Evolutionary conservation across 148 eudicot genomes (phyloP), one percentile per base, ranked within the genome.

Genomic region (Camellia lanceoleosa): DNA sequence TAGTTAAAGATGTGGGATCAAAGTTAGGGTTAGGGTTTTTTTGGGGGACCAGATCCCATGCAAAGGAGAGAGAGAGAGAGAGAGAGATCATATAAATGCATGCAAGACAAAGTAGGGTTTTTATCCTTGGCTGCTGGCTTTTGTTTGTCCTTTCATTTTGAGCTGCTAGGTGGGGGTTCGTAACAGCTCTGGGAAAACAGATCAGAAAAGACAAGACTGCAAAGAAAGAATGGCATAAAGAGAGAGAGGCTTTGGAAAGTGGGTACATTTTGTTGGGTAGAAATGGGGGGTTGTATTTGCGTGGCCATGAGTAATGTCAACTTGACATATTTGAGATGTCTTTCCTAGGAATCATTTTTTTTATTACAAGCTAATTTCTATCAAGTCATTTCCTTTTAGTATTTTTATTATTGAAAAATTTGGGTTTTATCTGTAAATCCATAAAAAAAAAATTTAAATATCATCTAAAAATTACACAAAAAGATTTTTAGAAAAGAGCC

Each of bases 71-170:
- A 68, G 71, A 30, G 5, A 58, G 43, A 68, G 71, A 30, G 5
- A 58, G 43, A 23, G 73, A 38, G 77, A 44, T 11, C 80, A 65
- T 66, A 80, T 59, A 82, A 79, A 68, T 89, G 88, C 85, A 86
- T 83, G 87, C 79, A 89, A 85, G 89, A 89, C 91, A 89, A 85
- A 87, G 77, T 80, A 64, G 60, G 69, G 85, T 74, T 79, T 79
- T 81, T 71, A 79, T 62, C 43, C 58, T 66, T 46, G 69, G 73
- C n/a, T 30, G 20, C 41, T 61, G 58, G 76, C 63, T 78, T 68
- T 68, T 80, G 78, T 74, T 78, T 80, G 79, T 85, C 67, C 82
- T 83, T 61, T 83, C 78, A 76, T 81, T 85, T 77, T 81, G 78
- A 78, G 86, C 83, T 71, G 85, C 71, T 81, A 82, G 83, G n/a